Evolutionary conservation across 2,329 filamentous ascomycete genomes (phyloP), one percentile per base, ranked within the genome.

Genomic region (Cladosporium sphaerospermum): DNA sequence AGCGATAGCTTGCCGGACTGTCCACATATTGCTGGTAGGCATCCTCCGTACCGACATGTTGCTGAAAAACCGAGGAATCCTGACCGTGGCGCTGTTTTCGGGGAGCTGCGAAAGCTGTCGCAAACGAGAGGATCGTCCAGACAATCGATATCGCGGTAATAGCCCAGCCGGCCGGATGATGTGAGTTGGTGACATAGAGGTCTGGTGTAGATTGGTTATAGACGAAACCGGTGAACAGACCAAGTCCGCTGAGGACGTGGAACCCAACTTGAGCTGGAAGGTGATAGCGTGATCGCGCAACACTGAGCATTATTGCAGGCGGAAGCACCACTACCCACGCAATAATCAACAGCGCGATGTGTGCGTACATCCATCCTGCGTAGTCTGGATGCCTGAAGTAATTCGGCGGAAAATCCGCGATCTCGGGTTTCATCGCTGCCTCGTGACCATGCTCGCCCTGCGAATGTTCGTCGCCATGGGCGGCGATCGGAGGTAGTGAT

Each of bases 111-210:
- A 86, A 80, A 40, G 78, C 73, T 49, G 83, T 83, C 44, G 89
- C 71, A 52, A 89, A 67, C 45, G 82, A 81, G 66, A 95, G 74
- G 37, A 86, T 62, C 13, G 86, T 78, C 72, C 96, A 92, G 0
- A 79, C 82, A 49, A 77, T 77, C 9, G 87, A 77, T 3, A 91
- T 75, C 76, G 82, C 86, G 3, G 86, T 92, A 31, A 86, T 78
- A 40, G 88, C 76, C 92, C 92, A 97, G 52, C 90, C 90, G 41
- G 92, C 78, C 68, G 88, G 90, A 73, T 90, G 84, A 69, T 96
- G 91, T n/a, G 86, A 81, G 66, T 95, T 95, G 66, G 87, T 85
- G 32, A 84, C 83, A 67, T 96, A 96, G 18, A 96, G 74, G 65
- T 96, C 88, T 1, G 90, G 89, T 0, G 89, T 95, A 58, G 80